Evolutionary conservation across 2,329 filamentous ascomycete genomes (phyloP), one percentile per base, ranked within the genome.

Genomic region (Cladophialophora chaetospira): DNA sequence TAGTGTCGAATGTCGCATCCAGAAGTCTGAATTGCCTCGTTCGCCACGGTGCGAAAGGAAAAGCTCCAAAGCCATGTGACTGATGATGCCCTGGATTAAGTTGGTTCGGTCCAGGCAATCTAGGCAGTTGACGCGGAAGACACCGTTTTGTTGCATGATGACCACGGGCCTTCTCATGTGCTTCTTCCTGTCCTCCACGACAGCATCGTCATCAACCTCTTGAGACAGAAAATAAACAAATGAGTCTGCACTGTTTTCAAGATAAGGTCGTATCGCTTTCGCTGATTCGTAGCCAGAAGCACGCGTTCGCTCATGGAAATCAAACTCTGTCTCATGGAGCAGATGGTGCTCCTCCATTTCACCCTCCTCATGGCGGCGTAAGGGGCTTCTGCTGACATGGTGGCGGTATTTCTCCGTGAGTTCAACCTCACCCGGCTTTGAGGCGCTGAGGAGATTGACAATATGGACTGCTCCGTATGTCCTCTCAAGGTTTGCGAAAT

Each of bases 61-160:
- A 0, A 87, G 79, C 70, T 96, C 91, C 17, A 97, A 79, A 0
- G 91, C 91, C 88, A 97, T 92, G 67, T 91, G 88, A 56, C 92
- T 97, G 66, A 99, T 89, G 63, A 97, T 89, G 0, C 92, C 96
- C 74, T 99, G 94, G 25, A 99, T 91, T 25, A 97, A 79, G 69
- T 99, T 99, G 5, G 94, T 99, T 57, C 94, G 85, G 71, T 99
- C 94, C 40, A 99, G 78, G 70, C 94, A 99, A 71, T 99, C 94
- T 23, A 99, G 79, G 70, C 94, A 99, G 67, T 99, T 99, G 6
- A 91, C 95, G 60, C 93, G 83, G 72, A 97, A 97, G 4, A 96
- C 84, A n/a, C 94, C 93, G 70, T 96, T 90, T 73, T 99, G 94
- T 69, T 96, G 91, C 48, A 97, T 76, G 19, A 96, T 83, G 1